A percentile compares a stretch with the other conserved stretches of the same genome.
Evolutionary conservation across 2,329 filamentous ascomycete genomes (phyloP).

Genomic region (Curvularia sp.): DNA sequence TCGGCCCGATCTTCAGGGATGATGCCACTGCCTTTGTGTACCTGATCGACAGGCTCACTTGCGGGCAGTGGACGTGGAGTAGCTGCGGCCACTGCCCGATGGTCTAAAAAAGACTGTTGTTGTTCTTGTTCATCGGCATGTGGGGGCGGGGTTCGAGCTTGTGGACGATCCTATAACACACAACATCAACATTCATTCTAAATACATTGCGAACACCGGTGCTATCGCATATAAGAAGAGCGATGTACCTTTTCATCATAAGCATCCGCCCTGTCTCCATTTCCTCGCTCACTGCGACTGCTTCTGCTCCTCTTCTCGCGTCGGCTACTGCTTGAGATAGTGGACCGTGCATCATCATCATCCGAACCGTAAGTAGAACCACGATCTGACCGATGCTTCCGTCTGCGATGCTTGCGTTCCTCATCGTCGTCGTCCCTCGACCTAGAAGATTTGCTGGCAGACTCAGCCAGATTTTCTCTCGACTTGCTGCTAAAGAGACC

Average conservation of each 20-base stretch:
- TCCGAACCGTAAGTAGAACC: slow-evolving; percentile 51
- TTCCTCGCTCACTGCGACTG: slow-evolving; percentile 46
- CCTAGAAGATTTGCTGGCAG: slow-evolving; percentile 45
- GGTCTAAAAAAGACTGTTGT: slow-evolving; percentile 69
- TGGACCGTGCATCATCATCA: slow-evolving; percentile 49
- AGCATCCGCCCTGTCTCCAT: slow-evolving; percentile 46
- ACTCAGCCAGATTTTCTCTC: slow-evolving; percentile 46
- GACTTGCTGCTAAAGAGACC: slow-evolving; percentile 58
- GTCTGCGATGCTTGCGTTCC: slow-evolving; percentile 55
- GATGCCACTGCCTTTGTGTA: slow-evolving; percentile 37
- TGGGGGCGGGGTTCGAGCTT: slow-evolving; percentile 35
- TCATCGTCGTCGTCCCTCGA: slow-evolving; percentile 48
- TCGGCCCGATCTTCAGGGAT: slow-evolving; percentile 46
- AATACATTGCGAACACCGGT: slow-evolving; percentile 36
- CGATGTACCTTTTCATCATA: slow-evolving; percentile 50
- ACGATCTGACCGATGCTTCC: slow-evolving; percentile 52
- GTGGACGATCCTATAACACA: slow-evolving; percentile 41
- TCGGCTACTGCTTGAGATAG: slow-evolving; percentile 44
- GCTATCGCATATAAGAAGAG: slow-evolving; percentile 41
- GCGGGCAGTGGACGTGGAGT: slow-evolving; percentile 55
- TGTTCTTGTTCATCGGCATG: slow-evolving; percentile 43
- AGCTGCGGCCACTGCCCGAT: slow-evolving; percentile 64
- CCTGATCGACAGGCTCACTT: slow-evolving; percentile 43
- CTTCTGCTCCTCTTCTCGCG: slow-evolving; percentile 55
- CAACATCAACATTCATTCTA: slow-evolving; percentile 44